These are phyloP conservation scores for Coniochaeta prunicola DNA, from an alignment of 2,329 filamentous ascomycete genomes.

Conservation along the genomic window DNA sequence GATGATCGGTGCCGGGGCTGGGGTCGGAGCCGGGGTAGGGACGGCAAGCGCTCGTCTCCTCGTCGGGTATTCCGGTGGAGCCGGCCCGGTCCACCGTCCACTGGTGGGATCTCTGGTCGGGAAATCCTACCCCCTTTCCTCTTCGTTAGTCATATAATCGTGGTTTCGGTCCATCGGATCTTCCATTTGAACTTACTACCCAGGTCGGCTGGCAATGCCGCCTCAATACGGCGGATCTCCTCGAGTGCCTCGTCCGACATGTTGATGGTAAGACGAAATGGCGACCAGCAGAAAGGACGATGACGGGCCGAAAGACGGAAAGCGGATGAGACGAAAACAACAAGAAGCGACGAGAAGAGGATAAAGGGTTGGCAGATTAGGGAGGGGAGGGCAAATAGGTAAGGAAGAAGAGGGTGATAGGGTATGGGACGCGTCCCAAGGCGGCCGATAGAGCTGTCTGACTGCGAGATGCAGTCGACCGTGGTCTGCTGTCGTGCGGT, in stretches of 20 bases:
- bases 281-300: background rate
- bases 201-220: background rate
- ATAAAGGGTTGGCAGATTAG: too few relatives aligned
- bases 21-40: too few relatives aligned
- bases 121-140: background rate
- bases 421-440: background rate
- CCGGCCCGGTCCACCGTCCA: too few relatives aligned
- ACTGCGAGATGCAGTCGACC: background rate
- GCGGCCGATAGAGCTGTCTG: background rate
- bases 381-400: background rate
- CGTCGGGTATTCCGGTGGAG: too few relatives aligned
- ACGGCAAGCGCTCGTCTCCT: too few relatives aligned
- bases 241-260: background rate
- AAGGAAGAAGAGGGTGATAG: background rate
- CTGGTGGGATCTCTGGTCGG: too few relatives aligned
- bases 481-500: background rate
- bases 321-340: background rate
- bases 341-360: background rate
- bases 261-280: background rate
- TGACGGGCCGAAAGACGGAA: background rate
- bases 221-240: background rate
- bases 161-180: too few relatives aligned
- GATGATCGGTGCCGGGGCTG: background rate
- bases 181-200: background rate
- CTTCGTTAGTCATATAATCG: too few relatives aligned